phyloP scores from a whole-genome alignment of 2,329 filamentous ascomycete species.

The Chaetomiaceae sp. region DNA sequence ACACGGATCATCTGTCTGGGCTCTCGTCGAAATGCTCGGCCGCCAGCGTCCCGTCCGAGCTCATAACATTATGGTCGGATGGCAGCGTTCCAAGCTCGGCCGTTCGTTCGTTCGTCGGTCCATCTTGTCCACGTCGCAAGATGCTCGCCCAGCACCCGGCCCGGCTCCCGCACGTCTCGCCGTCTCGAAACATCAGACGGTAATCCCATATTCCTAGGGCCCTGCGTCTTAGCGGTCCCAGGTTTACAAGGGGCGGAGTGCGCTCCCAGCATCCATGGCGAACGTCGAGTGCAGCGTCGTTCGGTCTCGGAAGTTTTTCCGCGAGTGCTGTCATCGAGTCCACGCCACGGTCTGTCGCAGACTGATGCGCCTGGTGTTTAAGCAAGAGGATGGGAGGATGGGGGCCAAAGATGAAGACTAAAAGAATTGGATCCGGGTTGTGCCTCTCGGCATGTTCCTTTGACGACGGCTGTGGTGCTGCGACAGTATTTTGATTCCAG shows the following conservation, averaged over 20 bases:
- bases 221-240: slow-evolving; percentile 13
- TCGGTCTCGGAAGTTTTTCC: slow-evolving; percentile 5
- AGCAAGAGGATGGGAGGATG: no score
- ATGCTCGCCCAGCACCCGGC: slow-evolving; percentile 4
- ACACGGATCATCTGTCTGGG: no score
- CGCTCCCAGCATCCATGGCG: no score
- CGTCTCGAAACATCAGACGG: slow-evolving; percentile 9
- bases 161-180: slow-evolving; percentile 7
- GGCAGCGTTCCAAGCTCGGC: neutral
- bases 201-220: neutral
- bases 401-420: no score
- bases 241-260: slow-evolving; percentile 1
- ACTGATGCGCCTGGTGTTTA: no score
- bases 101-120: slow-evolving; percentile 4
- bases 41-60: slow-evolving; percentile 1
- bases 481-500: slow-evolving; percentile 8
- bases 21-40: neutral
- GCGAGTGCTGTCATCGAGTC: no score
- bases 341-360: no score
- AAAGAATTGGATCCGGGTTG: no score
- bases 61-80: slow-evolving; percentile 12
- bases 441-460: neutral
- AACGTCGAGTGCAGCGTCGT: no score
- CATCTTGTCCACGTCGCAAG: slow-evolving; percentile 15
- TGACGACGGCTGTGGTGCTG: no score